phyloP scores from a whole-genome alignment of 179 eudicot genomes.

The Camellia oleifera region DNA sequence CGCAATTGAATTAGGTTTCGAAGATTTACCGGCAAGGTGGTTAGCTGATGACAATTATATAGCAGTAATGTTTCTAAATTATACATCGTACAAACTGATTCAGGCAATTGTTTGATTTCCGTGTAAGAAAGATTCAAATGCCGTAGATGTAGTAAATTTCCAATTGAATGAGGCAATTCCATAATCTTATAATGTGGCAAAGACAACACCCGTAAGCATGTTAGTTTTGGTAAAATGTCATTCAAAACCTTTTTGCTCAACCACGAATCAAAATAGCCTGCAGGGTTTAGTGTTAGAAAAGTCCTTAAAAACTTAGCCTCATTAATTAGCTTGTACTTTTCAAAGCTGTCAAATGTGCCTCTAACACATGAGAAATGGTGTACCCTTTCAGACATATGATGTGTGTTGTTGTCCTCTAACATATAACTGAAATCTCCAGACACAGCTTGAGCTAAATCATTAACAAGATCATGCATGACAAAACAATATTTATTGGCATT shows the following conservation, averaged over 20 bases:
- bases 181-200: neutral
- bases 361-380: neutral
- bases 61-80: constrained; percentile 24
- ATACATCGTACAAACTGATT: constrained; percentile 15
- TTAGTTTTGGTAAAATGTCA: neutral
- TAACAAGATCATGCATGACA: constrained; percentile 28
- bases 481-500: neutral
- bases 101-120: constrained; percentile 10
- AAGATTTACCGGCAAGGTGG: constrained; percentile 3
- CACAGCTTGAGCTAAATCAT: constrained; percentile 27
- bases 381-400: neutral
- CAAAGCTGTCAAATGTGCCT: too few species aligned
- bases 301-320: constrained; percentile 16
- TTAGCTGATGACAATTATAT: constrained; percentile 2
- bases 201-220: constrained; percentile 12
- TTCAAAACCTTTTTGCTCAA: neutral
- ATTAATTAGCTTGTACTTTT: neutral
- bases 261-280: too few species aligned
- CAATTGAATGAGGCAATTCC: constrained; percentile 14
- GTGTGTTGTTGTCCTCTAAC: neutral
- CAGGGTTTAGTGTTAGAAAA: constrained; percentile 6
- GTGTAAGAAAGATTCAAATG: constrained; percentile 18
- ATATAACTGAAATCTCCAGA: neutral
- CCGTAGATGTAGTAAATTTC: constrained; percentile 17
- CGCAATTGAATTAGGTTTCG: constrained; percentile 10